A percentile compares a stretch with the other conserved stretches of the same genome.
phyloP scores from a whole-genome alignment of 2,329 filamentous ascomycete species.

The Diaporthe eres region DNA sequence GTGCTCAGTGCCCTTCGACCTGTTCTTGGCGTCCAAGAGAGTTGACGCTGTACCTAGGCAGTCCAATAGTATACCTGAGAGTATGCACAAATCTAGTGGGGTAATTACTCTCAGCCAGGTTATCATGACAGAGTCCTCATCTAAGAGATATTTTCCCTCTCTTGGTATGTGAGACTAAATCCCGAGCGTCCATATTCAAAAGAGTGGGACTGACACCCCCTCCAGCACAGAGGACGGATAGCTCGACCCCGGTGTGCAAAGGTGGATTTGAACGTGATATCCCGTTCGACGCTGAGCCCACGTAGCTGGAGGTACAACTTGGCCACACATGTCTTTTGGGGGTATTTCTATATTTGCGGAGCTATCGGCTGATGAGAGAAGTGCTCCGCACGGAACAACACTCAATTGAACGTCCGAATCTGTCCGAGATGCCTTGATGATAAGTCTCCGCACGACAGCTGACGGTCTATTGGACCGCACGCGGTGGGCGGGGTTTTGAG shows the following conservation, averaged over 20 bases:
- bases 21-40: background rate
- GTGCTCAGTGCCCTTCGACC: background rate
- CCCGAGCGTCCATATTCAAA: background rate
- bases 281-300: background rate
- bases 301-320: background rate
- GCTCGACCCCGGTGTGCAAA: no score
- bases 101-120: background rate
- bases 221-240: background rate
- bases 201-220: background rate
- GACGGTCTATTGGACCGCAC: background rate
- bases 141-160: background rate
- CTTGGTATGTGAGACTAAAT: background rate
- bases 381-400: background rate
- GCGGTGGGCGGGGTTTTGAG: background rate
- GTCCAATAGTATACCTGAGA: background rate
- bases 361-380: background rate
- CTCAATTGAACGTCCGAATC: background rate
- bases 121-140: background rate
- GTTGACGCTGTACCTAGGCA: background rate
- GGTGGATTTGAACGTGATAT: background rate
- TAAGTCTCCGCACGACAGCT: background rate
- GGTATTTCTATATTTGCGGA: background rate
- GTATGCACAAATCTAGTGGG: background rate
- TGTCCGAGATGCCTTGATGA: background rate
- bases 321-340: background rate